Base-by-base conservation (phyloP, 176 grass and related monocot species). In the Oryza glaberrima region DNA sequence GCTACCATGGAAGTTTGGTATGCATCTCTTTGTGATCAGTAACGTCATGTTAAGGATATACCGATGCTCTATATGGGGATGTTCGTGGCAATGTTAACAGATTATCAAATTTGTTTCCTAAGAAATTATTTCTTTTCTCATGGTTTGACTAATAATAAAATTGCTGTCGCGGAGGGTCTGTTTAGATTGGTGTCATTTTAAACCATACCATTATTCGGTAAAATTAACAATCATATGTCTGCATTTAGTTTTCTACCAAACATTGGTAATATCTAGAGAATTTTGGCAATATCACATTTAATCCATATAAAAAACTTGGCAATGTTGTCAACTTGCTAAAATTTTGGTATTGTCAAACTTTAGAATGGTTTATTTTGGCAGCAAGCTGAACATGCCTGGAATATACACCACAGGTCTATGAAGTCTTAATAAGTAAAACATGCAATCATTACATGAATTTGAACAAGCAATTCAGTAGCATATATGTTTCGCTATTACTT, bases 1-100 rank as follows among this genome's bases (percentile, higher is more conserved):
- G 93, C 84, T 94, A 96, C 84, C 93, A 77, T 84, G 92, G 88
- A 49, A 96, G 80, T 87, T 83, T 96, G 93, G 93, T 99, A 96
- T 22, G 79, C 75, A 66, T 23, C 81, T 43, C 12, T 74, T 84
- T 84, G 7, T 23, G 11, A 68, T 67, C 45, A 44, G 7, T 77
- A 73, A 30, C 58, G n/a, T 77, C 35, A 68, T 69, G 61, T 78
- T 75, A 38, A 58, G 43, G 3, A 4, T 47, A 47, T 74, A 75
- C 16, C 34, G 46, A 61, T 79, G 48, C 51, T 19, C 25, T 3
- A 64, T n/a, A 61, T 10, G 52, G 68, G 48, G 9, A 78, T 65
- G 28, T 1, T 45, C n/a, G 34, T 74, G 35, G 47, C 58, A 34
- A 43, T 69, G 69, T 19, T 54, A 46, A 5, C 69, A 71, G 51